Percentiles rank a stretch among this genome's conserved stretches.
Conservation (phyloP, 2,329 filamentous ascomycete genomes). For the Cryphonectria carpinicola region DNA sequence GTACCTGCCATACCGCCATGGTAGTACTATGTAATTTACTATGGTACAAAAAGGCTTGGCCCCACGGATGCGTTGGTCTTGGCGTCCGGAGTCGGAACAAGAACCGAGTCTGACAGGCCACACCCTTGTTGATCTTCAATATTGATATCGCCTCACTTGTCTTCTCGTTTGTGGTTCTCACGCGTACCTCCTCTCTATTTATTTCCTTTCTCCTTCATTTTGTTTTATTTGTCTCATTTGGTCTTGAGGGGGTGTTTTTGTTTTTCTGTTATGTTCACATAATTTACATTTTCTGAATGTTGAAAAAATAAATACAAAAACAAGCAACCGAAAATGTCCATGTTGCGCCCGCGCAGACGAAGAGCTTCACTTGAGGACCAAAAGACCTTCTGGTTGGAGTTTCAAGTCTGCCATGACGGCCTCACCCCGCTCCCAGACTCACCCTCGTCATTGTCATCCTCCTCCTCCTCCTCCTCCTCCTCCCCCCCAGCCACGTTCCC, state of each 20-base stretch:
- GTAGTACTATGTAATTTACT: background rate
- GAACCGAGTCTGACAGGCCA: background rate
- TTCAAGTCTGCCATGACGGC: slow-evolving; percentile 47
- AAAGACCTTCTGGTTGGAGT: slow-evolving; percentile 48
- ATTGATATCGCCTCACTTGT: background rate
- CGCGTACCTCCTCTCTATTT: background rate
- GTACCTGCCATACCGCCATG: no score
- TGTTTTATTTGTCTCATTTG: background rate
- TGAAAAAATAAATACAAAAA: background rate
- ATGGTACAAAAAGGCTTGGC: background rate
- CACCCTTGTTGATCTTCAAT: background rate
- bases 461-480: background rate
- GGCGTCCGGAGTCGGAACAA: background rate
- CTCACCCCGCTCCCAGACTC: background rate
- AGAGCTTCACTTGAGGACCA: slow-evolving; percentile 15
- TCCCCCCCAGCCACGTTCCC: slow-evolving; percentile 35
- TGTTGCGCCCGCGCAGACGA: slow-evolving; percentile 14
- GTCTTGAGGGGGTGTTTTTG: background rate
- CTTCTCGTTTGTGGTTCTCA: background rate
- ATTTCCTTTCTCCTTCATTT: background rate
- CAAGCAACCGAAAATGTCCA: background rate
- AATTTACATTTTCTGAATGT: background rate
- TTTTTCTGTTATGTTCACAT: background rate
- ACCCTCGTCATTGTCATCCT: background rate
- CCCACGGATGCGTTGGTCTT: background rate